Evolutionary conservation across 1,139 yeast genomes (phyloP).

Genomic region (Hyphopichia wangnamkhiaoensis): DNA sequence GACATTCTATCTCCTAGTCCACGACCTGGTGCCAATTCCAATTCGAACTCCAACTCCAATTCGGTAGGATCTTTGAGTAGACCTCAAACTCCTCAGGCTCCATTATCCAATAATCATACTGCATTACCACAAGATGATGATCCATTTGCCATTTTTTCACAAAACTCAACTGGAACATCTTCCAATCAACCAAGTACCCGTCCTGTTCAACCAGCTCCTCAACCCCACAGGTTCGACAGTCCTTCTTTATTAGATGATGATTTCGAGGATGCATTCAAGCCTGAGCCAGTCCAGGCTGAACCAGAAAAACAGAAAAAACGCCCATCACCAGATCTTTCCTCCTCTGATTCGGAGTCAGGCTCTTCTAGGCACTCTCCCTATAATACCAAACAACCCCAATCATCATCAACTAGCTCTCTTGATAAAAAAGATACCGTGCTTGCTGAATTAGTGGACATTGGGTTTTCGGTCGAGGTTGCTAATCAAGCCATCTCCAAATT

Average conservation of each 20-base stretch:
- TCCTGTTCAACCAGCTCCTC: conserved; percentile 9
- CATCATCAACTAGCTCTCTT: background rate
- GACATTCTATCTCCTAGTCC: conserved; percentile 18
- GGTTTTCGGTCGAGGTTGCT: conserved; percentile 66
- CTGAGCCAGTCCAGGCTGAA: conserved; percentile 14
- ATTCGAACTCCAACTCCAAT: conserved; percentile 11
- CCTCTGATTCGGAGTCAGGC: background rate
- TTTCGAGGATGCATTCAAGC: conserved; percentile 39
- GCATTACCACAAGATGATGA: conserved; percentile 7
- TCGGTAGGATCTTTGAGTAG: background rate
- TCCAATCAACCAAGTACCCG: conserved; percentile 4
- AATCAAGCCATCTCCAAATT: conserved; percentile 55
- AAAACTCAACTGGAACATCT: no score
- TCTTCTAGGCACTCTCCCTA: background rate
- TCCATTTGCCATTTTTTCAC: conserved; percentile 11
- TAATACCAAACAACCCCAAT: background rate
- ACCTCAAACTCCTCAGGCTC: background rate
- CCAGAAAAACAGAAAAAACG: conserved; percentile 7
- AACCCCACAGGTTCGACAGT: background rate
- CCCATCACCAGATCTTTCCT: conserved; percentile 6
- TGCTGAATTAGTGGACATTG: conserved; percentile 79
- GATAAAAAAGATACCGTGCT: conserved; percentile 48
- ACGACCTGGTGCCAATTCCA: conserved; percentile 21
- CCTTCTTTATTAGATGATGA: conserved; percentile 42
- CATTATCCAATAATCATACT: no score